Base-by-base conservation (phyloP, 495 filamentous ascomycete species). In the Lichina pygmaea region DNA sequence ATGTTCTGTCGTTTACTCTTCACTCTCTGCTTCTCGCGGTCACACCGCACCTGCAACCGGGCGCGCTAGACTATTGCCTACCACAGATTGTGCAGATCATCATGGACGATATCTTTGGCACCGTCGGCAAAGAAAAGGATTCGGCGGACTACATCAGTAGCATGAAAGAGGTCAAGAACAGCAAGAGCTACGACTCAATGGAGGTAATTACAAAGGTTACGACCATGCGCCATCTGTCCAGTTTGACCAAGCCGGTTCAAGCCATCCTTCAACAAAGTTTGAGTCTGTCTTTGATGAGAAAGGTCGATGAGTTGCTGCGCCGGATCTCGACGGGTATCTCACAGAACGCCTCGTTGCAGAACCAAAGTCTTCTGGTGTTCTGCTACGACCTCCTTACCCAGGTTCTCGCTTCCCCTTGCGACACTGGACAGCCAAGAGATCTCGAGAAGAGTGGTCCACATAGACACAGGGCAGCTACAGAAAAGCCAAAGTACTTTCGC, bases 51-150 rank as follows among this genome's bases (percentile, higher is more conserved):
- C 83, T 83, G 55, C 63, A 71, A 33, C 76, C 81, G 9, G 89
- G 89, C 13, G 81, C 82, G 48, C 61, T 95, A 39, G 84, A 99
- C 51, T 86, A 93, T 53, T 95, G 86, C 56, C 61, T 94, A 33
- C 58, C 63, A 5, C 66, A 81, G 13, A 72, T 95, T 38, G 71
- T 83, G 40, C 65, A 72, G 5, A 70, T 99, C 39, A 77, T 94
- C 44, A 91, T 95, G 81, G 89, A 99, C 52, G 91, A 95, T 55
- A 91, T 85, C 10, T 99, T 99, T 56, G 89, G 89, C 13, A 74
- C 71, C n/a, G 75, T 77, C n/a, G 89, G 89, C 11, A 76, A 89
- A 61, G 89, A 99, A 54, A 99, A 99, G 56, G 89, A 99, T 52
- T 85, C 86, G 0, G 85, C 86, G 51, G 89, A 85, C 40, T 99